Evolutionary conservation across 2,329 filamentous ascomycete species (phyloP), one percentile per base, ranked within the genome.

Genomic region (Cercospora zeina): DNA sequence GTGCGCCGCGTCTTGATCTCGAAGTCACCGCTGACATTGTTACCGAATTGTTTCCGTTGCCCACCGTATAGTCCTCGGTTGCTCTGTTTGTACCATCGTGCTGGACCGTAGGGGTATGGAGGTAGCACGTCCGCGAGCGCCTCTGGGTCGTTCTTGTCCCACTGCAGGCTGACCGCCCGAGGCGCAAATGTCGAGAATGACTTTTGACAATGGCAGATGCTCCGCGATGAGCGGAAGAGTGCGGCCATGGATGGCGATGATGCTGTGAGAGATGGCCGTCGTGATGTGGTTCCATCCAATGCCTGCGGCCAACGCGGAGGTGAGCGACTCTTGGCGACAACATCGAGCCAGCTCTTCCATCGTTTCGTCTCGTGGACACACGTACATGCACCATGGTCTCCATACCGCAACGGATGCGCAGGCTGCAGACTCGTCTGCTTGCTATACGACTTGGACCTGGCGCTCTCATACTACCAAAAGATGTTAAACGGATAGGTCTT

Each of bases 391-490:
- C n/a, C 51, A 85, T 85, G 83, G 80, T 82, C 57, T 79, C 80
- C 67, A 76, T 89, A 78, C 75, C 84, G 72, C 85, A 86, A 78
- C 88, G 91, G 71, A 87, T 91, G 84, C 86, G 88, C 75, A 86
- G 86, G 77, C 80, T 96, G 74, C 87, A 86, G 76, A 81, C 84
- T 63, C 75, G 95, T 89, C 80, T 96, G 56, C 82, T 95, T 67
- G 80, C 82, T 72, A 81, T 97, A 77, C 87, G 89, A 74, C 82
- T 89, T 74, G 95, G 93, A 62, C 88, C 90, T 31, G 95, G 93
- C 61, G 92, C 95, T 47, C 88, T 90, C 19, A 80, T 91, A 68
- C 82, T 99, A 24, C 91, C 93, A 0, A 82, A 86, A 31, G 85
- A 91, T 72, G 85, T 96, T 58, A 87, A 87, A 50, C 83, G 85